phyloP scores from a whole-genome alignment of 2,329 filamentous ascomycete species.

The Cadophora luteo-olivacea region DNA sequence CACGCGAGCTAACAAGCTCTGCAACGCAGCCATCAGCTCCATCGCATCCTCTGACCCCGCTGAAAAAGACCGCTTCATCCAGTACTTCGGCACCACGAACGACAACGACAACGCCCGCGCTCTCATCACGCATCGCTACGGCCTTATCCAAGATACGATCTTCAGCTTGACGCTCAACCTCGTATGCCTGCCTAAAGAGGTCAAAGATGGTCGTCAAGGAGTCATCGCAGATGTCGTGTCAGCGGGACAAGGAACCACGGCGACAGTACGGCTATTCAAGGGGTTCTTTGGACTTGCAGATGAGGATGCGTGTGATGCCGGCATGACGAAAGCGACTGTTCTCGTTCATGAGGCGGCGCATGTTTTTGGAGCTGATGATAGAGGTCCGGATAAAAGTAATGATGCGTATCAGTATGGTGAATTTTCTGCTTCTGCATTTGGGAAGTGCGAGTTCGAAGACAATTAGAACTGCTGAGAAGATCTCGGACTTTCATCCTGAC shows the following conservation, averaged over 20 bases:
- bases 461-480: background rate
- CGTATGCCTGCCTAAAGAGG: background rate
- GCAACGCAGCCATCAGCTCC: background rate
- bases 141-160: background rate
- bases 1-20: background rate
- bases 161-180: background rate
- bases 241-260: background rate
- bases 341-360: background rate
- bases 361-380: background rate
- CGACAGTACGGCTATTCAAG: background rate
- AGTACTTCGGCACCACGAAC: background rate
- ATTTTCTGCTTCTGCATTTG: background rate
- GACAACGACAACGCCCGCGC: background rate
- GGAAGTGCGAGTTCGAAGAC: background rate
- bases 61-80: background rate
- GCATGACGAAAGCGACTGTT: background rate
- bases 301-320: background rate
- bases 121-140: background rate
- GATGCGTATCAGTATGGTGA: background rate
- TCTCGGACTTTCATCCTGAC: background rate
- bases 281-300: background rate
- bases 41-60: background rate
- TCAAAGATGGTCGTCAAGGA: background rate
- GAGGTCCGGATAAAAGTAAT: background rate
- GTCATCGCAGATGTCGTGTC: background rate